phyloP scores from a whole-genome alignment of 163 green algal genomes.

The Scenedesmus sp. region DNA sequence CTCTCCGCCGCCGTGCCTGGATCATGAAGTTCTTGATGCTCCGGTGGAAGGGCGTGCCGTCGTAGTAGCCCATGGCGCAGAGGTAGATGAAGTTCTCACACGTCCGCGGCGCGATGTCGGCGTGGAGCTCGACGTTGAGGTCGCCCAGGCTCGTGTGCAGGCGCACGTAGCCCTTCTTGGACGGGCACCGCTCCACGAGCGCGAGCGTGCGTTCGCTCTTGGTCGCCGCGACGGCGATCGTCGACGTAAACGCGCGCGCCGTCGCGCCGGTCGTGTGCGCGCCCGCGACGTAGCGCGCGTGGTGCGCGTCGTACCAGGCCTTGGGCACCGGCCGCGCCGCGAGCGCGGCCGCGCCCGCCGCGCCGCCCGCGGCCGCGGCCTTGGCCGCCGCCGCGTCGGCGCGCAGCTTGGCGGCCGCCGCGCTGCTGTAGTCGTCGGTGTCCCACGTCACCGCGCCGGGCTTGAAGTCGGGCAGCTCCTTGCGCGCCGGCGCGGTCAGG shows the following conservation, averaged over 20 bases:
- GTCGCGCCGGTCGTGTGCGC: slow-evolving; percentile 65
- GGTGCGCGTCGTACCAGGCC: slow-evolving; percentile 42
- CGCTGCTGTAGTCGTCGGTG: slow-evolving; percentile 56
- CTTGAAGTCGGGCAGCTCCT: slow-evolving; percentile 71
- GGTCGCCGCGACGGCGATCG: slow-evolving; percentile 61
- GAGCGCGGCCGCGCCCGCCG: slow-evolving; percentile 34
- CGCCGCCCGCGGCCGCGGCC: slow-evolving; percentile 18
- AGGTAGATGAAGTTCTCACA: slow-evolving; percentile 99
- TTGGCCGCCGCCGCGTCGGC: neutral
- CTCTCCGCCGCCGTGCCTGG: slow-evolving; percentile 54
- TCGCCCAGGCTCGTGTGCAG: slow-evolving; percentile 89
- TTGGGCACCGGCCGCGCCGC: slow-evolving; percentile 50
- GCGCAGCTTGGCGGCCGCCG: slow-evolving; percentile 18
- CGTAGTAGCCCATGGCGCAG: slow-evolving; percentile 91
- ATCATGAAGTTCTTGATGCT: slow-evolving; percentile 98
- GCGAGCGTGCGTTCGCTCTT: slow-evolving; percentile 65
- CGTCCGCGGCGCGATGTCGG: slow-evolving; percentile 83
- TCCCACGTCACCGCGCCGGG: slow-evolving; percentile 89
- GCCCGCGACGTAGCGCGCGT: slow-evolving; percentile 45
- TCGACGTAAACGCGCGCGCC: slow-evolving; percentile 87
- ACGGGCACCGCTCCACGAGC: slow-evolving; percentile 77
- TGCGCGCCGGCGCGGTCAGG: slow-evolving; percentile 56
- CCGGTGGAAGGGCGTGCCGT: slow-evolving; percentile 89
- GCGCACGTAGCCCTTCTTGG: slow-evolving; percentile 72
- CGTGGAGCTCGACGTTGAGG: slow-evolving; percentile 97